Evolutionary conservation across 2,329 filamentous ascomycete genomes (phyloP), one percentile per base, ranked within the genome.

Genomic region (Pseudogymnoascus sp.): DNA sequence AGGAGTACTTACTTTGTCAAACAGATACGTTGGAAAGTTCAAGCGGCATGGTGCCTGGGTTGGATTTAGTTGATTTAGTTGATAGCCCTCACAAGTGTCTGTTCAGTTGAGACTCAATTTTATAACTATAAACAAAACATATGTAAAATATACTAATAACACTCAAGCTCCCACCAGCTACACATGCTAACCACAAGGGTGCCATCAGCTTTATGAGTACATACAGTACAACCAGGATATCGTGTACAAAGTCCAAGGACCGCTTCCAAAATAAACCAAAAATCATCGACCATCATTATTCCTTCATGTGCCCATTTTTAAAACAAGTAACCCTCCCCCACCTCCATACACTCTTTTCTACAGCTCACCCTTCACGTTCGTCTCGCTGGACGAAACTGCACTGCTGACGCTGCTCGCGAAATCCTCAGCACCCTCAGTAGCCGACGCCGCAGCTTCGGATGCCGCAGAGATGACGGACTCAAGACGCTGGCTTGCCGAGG

Each of bases 401-500:
- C 73, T 76, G 67, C 73, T 76, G 10, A 80, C 76, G 65, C 73
- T 78, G 67, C 78, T 82, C 4, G 78, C 79, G 60, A 77, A 75
- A 11, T 80, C 77, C 63, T 78, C 79, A 2, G 78, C 78, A 5
- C 74, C 77, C 53, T 73, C 75, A 53, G 71, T 81, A 1, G 81
- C 84, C 23, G 76, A 76, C 64, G 82, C 80, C 8, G 84, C 85
- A 42, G 80, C 82, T 6, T 77, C 75, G 6, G 80, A 83, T 5
- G 83, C 81, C n/a, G 79, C 78, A 1, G 79, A 76, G 63, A 88
- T 78, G 50, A 78, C 85, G 28, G 78, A 79, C 40, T 82, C 78
- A 5, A 89, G 75, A 25, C 81, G 81, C 7, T 82, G 79, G 68
- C 82, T 88, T 11, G 89, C 89, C 4, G 82, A 82, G 1, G 80